These are phyloP conservation scores for Podospora sp. DNA, from an alignment of 495 filamentous ascomycete genomes.

Conservation along the genomic window DNA sequence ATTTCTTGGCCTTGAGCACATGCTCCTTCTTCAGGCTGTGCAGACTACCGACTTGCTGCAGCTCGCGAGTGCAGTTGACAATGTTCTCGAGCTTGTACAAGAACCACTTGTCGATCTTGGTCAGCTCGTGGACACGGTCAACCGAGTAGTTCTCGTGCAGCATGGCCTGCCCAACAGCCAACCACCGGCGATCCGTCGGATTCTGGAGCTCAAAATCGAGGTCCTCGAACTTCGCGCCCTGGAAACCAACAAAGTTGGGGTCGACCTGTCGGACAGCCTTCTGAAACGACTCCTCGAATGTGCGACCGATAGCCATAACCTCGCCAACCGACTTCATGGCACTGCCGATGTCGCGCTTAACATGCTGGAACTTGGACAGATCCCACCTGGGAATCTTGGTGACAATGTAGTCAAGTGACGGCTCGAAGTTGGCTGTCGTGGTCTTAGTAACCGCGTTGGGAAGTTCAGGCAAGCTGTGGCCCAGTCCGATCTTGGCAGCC, in stretches of 20 bases:
- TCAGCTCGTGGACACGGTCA: conserved; percentile 85
- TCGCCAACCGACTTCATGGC: conserved; percentile 99
- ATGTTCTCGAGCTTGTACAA: conserved; percentile 97
- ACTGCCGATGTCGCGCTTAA: conserved; percentile 94
- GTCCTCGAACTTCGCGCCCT: conserved; percentile 91
- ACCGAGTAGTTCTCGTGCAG: conserved; percentile 93
- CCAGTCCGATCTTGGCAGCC: conserved; percentile 94
- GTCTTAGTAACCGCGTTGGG: conserved; percentile 98
- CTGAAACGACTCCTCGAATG: conserved; percentile 98
- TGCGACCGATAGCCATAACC: conserved; percentile 98
- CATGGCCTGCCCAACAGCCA: conserved; percentile 97
- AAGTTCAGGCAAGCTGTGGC: conserved; percentile 90
- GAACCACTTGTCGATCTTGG: conserved; percentile 98
- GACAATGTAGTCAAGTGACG: conserved; percentile 94
- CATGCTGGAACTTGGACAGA: conserved; percentile 96
- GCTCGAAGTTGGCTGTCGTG: conserved; percentile 98
- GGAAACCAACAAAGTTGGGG: conserved; percentile 86
- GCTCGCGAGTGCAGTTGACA: conserved; percentile 82
- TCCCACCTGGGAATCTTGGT: conserved; percentile 99
- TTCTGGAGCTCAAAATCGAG: conserved; percentile 88
- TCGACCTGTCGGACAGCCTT: conserved; percentile 98
- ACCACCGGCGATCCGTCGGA: conserved; percentile 92
- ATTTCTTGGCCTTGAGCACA: conserved; percentile 88
- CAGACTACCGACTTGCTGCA: conserved; percentile 85
- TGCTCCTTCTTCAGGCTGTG: conserved; percentile 85